Evolutionary conservation across 257 asterid species (phyloP).

Genomic region (Catharanthus roseus): DNA sequence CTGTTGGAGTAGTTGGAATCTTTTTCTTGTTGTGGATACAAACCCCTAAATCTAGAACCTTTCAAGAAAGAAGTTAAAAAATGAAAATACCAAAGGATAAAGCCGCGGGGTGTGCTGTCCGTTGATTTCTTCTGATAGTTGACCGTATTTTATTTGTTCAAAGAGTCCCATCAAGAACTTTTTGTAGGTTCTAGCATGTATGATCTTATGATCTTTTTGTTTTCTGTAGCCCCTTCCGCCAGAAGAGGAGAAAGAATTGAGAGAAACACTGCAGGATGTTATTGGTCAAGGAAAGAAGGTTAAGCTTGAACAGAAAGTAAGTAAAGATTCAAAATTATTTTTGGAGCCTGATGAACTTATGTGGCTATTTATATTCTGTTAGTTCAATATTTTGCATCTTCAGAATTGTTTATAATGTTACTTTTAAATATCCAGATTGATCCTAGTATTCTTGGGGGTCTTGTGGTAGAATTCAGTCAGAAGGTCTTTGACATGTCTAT

Average conservation of each 20-base stretch:
- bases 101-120: background rate
- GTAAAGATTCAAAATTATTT: background rate
- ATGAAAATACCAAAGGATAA: background rate
- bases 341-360: background rate
- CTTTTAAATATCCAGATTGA: slow-evolving; percentile 50
- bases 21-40: background rate
- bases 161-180: background rate
- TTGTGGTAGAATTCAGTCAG: slow-evolving; percentile 67
- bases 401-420: slow-evolving; percentile 5
- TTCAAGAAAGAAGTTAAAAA: too few relatives aligned
- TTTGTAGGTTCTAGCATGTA: slow-evolving; percentile 7
- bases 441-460: slow-evolving; percentile 92
- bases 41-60: background rate
- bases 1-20: background rate
- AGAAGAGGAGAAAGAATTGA: slow-evolving; percentile 85
- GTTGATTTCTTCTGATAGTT: background rate
- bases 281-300: slow-evolving; percentile 78
- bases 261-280: slow-evolving; percentile 66
- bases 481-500: slow-evolving; percentile 94
- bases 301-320: slow-evolving; percentile 75
- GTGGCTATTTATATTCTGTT: background rate
- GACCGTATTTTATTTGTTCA: background rate
- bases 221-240: slow-evolving; percentile 62
- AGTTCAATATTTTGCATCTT: background rate
- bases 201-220: background rate